These are phyloP conservation scores for Fusarium pseudocircinatum DNA, from an alignment of 2,329 filamentous ascomycete genomes.

Conservation along the genomic window DNA sequence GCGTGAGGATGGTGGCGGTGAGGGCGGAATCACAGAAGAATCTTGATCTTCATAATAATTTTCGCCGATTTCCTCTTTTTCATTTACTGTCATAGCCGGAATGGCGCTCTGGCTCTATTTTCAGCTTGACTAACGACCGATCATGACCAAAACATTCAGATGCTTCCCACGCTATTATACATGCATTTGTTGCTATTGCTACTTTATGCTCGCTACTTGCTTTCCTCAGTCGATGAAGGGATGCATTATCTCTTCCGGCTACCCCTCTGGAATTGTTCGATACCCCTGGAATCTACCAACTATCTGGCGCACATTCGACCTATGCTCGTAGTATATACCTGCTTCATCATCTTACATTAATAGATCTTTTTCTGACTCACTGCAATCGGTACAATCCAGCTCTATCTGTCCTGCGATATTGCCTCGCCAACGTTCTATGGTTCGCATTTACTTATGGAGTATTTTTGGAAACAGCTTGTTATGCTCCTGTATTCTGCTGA, in stretches of 20 bases:
- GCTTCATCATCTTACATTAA: slow-evolving; percentile 23
- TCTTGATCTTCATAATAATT: slow-evolving; percentile 50
- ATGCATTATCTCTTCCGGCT: slow-evolving; percentile 28
- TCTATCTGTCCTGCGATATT: slow-evolving; percentile 3
- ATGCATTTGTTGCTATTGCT: slow-evolving; percentile 26
- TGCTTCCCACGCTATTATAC: slow-evolving; percentile 33
- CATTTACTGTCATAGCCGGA: slow-evolving; percentile 26
- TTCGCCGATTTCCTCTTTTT: slow-evolving; percentile 21
- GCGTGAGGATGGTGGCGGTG: slow-evolving; percentile 86
- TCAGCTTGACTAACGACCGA: slow-evolving; percentile 39
- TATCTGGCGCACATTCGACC: slow-evolving; percentile 28
- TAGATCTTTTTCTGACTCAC: not conserved
- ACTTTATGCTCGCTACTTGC: slow-evolving; percentile 15
- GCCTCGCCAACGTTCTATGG: slow-evolving; percentile 8
- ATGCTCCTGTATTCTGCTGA: slow-evolving; percentile 14
- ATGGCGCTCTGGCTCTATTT: slow-evolving; percentile 36
- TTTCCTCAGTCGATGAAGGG: slow-evolving; percentile 35
- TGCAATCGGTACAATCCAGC: slow-evolving; percentile 3
- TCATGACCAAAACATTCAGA: slow-evolving; percentile 40
- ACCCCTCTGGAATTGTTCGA: slow-evolving; percentile 31
- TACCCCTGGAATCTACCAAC: slow-evolving; percentile 33
- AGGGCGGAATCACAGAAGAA: slow-evolving; percentile 70
- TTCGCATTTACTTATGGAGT: slow-evolving; percentile 6
- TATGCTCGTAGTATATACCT: slow-evolving; percentile 12
- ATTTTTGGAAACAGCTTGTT: slow-evolving; percentile 5